Conservation (phyloP, 2,329 filamentous ascomycete species). For the Diplodia intermedia region DNA sequence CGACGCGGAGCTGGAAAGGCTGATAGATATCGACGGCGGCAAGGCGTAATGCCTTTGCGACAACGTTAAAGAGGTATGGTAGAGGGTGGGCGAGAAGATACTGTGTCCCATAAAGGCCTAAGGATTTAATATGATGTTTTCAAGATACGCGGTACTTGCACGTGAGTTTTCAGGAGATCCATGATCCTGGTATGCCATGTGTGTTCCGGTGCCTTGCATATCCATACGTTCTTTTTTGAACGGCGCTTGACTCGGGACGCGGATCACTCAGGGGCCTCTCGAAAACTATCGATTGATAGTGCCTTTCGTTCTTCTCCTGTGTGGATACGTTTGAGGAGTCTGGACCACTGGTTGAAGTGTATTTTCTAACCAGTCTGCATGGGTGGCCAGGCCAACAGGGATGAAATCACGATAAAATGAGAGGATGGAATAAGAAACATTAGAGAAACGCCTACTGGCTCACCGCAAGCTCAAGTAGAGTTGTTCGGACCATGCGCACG, state of each 20-base stretch:
- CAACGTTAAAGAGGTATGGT: neutral
- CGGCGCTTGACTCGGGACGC: neutral
- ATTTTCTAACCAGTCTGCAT: neutral
- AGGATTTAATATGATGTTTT: neutral
- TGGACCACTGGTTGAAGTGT: neutral
- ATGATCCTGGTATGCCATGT: neutral
- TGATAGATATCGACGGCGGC: neutral
- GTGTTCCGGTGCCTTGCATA: neutral
- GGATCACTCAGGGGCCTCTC: neutral
- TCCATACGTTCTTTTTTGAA: neutral
- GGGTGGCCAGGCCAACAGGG: neutral
- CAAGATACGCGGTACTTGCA: neutral
- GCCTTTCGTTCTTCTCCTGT: neutral
- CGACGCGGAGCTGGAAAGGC: neutral
- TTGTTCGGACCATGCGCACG: neutral
- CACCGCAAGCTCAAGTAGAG: neutral
- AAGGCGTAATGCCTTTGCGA: neutral
- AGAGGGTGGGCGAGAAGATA: neutral
- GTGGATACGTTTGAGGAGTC: neutral
- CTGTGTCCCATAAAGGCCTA: neutral
- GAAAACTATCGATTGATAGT: constrained; percentile 2
- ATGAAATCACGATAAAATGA: neutral
- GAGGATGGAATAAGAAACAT: neutral
- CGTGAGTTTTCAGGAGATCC: neutral
- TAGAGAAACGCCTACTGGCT: neutral